Conservation (phyloP, 1,284 basidiomycete species). For the Naganishia cerealis region DNA sequence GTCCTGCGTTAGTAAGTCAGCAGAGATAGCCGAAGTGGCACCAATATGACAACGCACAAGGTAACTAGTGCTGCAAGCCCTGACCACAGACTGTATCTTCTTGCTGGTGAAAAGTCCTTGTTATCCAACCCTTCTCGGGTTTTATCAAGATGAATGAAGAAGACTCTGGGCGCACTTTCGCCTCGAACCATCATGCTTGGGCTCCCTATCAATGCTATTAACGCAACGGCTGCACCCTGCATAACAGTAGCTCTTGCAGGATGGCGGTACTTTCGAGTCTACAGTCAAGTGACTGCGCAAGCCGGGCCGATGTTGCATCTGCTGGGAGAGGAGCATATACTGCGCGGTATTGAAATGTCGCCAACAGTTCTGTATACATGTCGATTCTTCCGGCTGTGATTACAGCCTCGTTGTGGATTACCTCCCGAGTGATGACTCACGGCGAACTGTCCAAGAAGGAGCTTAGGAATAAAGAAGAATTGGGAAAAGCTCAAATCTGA, state of each 20-base stretch:
- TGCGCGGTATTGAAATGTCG: not conserved
- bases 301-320: not conserved
- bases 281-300: not conserved
- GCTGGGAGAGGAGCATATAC: not conserved
- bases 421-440: too few relatives aligned
- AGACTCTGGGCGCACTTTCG: not conserved
- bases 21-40: too few relatives aligned
- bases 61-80: too few relatives aligned
- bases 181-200: not conserved
- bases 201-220: not conserved
- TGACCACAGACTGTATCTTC: too few relatives aligned
- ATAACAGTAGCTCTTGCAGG: not conserved
- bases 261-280: constrained; percentile 1
- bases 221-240: not conserved
- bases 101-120: too few relatives aligned
- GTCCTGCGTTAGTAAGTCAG: too few relatives aligned
- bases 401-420: too few relatives aligned
- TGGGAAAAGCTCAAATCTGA: too few relatives aligned
- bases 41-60: too few relatives aligned
- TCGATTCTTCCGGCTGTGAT: not conserved
- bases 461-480: too few relatives aligned
- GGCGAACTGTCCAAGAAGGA: too few relatives aligned
- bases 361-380: not conserved
- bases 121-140: not conserved
- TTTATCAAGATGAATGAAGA: not conserved